These are phyloP conservation scores for Mucor irregularis DNA, from an alignment of 371 early-diverging fungal genomes.

Conservation along the genomic window DNA sequence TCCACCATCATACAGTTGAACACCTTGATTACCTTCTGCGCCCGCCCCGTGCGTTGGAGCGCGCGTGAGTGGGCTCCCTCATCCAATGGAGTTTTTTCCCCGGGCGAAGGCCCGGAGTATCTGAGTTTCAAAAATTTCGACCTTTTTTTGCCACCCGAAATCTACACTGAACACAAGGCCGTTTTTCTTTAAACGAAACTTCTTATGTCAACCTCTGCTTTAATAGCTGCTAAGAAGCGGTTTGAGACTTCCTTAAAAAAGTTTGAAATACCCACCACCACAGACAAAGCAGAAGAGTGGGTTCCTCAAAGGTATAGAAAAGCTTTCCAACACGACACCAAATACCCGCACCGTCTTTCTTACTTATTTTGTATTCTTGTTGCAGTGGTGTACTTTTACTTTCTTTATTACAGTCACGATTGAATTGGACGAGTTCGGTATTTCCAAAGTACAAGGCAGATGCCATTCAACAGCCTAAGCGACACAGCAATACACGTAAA, in stretches of 20 bases:
- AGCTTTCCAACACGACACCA: constrained; percentile 13
- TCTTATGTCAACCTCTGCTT: constrained; percentile 35
- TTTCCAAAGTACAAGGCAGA: constrained; percentile 45
- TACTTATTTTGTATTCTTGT: neutral
- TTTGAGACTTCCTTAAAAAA: constrained; percentile 30
- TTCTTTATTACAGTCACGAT: constrained; percentile 46
- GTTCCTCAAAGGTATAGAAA: neutral
- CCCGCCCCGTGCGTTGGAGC: constrained; percentile 4
- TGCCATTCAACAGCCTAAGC: constrained; percentile 36
- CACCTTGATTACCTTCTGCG: constrained; percentile 8
- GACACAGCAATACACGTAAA: constrained; percentile 29
- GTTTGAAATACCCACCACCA: constrained; percentile 17
- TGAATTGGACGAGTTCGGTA: constrained; percentile 40
- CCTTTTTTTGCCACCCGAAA: too few relatives aligned
- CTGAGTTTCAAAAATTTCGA: neutral
- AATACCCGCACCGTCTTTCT: neutral
- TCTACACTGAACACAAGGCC: too few relatives aligned
- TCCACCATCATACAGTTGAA: constrained; percentile 1
- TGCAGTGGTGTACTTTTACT: constrained; percentile 34
- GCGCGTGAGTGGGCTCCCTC: too few relatives aligned
- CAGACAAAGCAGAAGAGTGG: neutral
- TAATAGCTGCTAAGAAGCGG: constrained; percentile 36
- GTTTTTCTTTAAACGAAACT: neutral
- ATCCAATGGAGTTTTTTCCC: too few relatives aligned
- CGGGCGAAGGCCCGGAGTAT: neutral